Base-by-base conservation (phyloP, 345 rosid genomes). In the Excoecaria agallocha region DNA sequence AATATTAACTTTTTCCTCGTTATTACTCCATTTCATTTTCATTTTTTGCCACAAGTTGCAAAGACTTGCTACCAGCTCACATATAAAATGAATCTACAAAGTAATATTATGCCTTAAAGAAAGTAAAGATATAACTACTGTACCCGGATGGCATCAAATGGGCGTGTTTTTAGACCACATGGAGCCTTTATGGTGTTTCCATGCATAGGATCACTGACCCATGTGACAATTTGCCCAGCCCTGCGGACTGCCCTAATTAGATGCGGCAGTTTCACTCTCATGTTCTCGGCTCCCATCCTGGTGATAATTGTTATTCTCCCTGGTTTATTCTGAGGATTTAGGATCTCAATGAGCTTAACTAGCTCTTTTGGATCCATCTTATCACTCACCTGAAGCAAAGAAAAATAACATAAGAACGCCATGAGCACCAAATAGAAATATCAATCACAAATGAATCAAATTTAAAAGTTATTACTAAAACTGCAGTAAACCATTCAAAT, bases 201-300 rank as follows among this genome's bases (percentile, higher is more conserved):
- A 56, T 93, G 98, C 98, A 93, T 91, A 61, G 98, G 98, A 82
- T 93, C 98, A 77, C 96, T 91, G 76, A 93, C 94, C 96, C 98
- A 93, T 22, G 96, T 91, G 76, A 91, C 96, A 77, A 91, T 91
- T 76, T 84, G 96, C 59, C 98, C 96, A 20, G 94, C 89, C 9
- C 88, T 60, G 17, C 93, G 88, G 17, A 91, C 94, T 22, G 93
- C 96, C 82, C 96, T 82, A 11, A 93, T 89, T 71, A 93, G 80
- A 85, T 93, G 88, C 59, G 98, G 98, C 81, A 93, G 93, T 73
- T 93, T 93, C 76, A 93, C 98, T 78, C 98, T 86, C 98, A 91
- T 93, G 85, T 93, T 90, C 85, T 92, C 97, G 37, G 97, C 96
- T 68, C 97, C 97, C 97, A 92, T 92, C 83, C 97, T 88, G 20